A percentile compares a stretch with the other conserved stretches of the same genome.
phyloP scores from a whole-genome alignment of 78 protist genomes.

The Monosiga brevicollis region DNA sequence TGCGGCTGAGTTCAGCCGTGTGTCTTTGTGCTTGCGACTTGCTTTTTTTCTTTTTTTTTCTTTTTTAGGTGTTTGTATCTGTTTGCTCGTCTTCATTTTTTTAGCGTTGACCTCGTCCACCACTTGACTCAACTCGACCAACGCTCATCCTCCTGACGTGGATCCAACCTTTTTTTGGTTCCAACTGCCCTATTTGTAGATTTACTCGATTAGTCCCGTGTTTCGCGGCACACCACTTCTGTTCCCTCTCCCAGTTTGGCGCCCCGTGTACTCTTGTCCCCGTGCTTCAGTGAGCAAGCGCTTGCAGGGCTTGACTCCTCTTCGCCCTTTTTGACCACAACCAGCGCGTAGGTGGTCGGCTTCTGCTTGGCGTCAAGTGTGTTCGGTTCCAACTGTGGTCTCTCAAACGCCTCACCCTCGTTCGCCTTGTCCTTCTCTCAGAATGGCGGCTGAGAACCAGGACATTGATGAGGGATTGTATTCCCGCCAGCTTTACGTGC shows the following conservation, averaged over 20 bases:
- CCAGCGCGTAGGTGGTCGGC: background rate
- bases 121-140: background rate
- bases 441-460: background rate
- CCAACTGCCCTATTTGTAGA: background rate
- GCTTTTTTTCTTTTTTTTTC: background rate
- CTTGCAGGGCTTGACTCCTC: too few relatives aligned
- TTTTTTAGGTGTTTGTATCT: background rate
- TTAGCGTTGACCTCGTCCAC: background rate
- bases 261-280: too few relatives aligned
- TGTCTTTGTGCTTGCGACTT: background rate
- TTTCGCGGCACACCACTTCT: too few relatives aligned
- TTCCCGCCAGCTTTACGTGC: conserved; percentile 47
- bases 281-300: too few relatives aligned
- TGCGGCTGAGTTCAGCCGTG: background rate
- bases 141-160: background rate
- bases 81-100: background rate
- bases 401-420: background rate
- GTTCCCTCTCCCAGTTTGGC: too few relatives aligned
- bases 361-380: background rate
- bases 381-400: background rate
- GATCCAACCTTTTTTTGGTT: background rate
- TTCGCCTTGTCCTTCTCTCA: background rate
- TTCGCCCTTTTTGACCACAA: too few relatives aligned
- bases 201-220: background rate
- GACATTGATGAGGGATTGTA: conserved; percentile 31